Evolutionary conservation across 1,284 basidiomycete genomes (phyloP).

Genomic region (Irpex sp.): DNA sequence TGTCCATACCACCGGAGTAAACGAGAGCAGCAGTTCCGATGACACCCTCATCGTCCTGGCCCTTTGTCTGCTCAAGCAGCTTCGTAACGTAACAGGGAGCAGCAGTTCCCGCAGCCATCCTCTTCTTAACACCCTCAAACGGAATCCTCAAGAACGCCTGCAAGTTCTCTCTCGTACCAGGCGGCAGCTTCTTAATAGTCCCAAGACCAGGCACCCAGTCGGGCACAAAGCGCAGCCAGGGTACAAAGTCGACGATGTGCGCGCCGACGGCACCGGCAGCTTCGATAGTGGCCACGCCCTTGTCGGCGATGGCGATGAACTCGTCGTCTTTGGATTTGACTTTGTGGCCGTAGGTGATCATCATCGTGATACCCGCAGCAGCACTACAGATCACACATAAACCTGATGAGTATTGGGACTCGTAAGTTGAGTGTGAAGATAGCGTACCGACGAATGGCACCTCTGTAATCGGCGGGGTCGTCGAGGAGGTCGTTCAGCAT

Average conservation of each 20-base stretch:
- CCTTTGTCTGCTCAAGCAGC: neutral
- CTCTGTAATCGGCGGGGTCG: neutral
- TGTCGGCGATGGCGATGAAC: neutral
- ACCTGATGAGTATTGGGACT: neutral
- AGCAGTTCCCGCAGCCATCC: constrained; percentile 1
- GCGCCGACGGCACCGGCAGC: neutral
- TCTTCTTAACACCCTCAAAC: neutral
- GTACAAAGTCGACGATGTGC: neutral
- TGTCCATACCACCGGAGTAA: constrained; percentile 3
- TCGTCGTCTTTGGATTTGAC: constrained; percentile 14
- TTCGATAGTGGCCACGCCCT: neutral
- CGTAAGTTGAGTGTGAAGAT: neutral
- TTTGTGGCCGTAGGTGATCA: constrained; percentile 14
- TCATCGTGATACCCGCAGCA: constrained; percentile 11
- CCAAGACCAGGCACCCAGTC: neutral
- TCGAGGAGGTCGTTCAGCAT: constrained; percentile 1
- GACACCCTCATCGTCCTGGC: neutral
- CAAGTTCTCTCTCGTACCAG: neutral
- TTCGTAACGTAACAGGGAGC: neutral
- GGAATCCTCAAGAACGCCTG: neutral
- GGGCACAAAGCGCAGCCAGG: neutral
- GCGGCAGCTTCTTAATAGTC: neutral
- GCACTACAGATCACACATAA: constrained; percentile 4
- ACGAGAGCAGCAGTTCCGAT: neutral
- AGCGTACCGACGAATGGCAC: neutral